Conservation (phyloP, 2,329 filamentous ascomycete genomes). For the Diaporthe amygdali region DNA sequence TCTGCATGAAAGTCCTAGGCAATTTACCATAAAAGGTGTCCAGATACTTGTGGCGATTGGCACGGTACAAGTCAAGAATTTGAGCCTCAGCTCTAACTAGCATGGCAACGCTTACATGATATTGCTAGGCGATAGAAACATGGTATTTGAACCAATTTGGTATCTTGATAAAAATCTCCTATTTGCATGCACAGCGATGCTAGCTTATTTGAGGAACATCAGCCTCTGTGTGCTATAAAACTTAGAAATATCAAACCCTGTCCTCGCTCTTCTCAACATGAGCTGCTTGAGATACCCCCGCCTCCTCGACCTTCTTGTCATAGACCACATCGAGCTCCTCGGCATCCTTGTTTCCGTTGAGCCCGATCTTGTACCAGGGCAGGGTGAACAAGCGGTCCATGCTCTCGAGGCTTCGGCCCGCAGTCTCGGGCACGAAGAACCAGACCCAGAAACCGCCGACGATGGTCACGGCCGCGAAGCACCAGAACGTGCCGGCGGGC, state of each 20-base stretch:
- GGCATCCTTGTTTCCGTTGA: conserved; percentile 57
- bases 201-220: not conserved
- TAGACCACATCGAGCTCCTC: conserved; percentile 48
- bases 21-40: too few relatives aligned
- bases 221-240: not conserved
- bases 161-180: not conserved
- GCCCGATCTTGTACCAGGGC: conserved; percentile 77
- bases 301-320: conserved; percentile 48
- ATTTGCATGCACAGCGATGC: not conserved
- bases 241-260: not conserved
- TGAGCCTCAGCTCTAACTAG: not conserved
- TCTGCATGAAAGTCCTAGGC: too few relatives aligned
- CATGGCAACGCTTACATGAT: too few relatives aligned
- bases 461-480: conserved; percentile 72
- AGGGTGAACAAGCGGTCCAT: conserved; percentile 76
- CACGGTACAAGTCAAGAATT: too few relatives aligned
- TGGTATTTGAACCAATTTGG: too few relatives aligned
- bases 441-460: conserved; percentile 74
- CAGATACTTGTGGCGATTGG: too few relatives aligned
- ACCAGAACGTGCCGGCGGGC: conserved; percentile 76
- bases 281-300: conserved; percentile 37
- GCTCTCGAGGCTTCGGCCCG: conserved; percentile 67
- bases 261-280: conserved; percentile 41
- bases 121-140: not conserved
- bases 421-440: conserved; percentile 76